Base-by-base conservation (phyloP, 257 asterid species). In the Apocynum venetum region DNA sequence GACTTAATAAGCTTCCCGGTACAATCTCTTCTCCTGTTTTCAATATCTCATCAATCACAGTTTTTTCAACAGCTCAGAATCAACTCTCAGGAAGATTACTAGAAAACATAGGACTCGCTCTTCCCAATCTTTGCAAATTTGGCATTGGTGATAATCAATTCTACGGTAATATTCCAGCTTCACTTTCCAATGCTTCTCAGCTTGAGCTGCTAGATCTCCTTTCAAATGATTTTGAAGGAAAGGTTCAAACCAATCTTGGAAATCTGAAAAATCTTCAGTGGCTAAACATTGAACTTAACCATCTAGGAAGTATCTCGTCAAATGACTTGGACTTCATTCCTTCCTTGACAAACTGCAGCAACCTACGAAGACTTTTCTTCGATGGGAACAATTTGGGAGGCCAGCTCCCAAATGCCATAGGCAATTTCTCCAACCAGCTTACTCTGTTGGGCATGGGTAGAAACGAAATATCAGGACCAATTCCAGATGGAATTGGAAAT, bases 271-370 rank as follows among this genome's bases (percentile, higher is more conserved):
- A 38, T 5, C 78, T 84, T 11, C 8, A 46, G 51, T 8, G 53
- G 48, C 20, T 79, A 19, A 2, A 56, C 4, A 11, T 71, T 43
- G 20, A 19, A 5, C 1, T 11, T 4, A 86, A 86, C 53, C 17
- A 52, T 1, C 49, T 86, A 0, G 78, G 68, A 40, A 72, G 46
- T 51, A 65, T 38, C 15, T 71, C 47, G 5, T 81, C 46, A 3
- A 82, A 76, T 60, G 89, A 83, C 60, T 5, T 86, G 12, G 79
- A 9, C 49, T 83, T 81, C 72, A 31, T 86, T 25, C 59, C 69
- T 53, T 76, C 85, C 13, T 14, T 83, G 75, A 77, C 35, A 19
- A 86, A 86, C 69, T 78, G 86, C 76, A 80, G 81, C 36, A 76
- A 19, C 3, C 77, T 86, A 7, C 15, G 52, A 19, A 0, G 2